A percentile compares a stretch with the other conserved stretches of the same genome.
Conservation (phyloP, 176 grass and related monocot species). For the Oryza rufipogon region DNA sequence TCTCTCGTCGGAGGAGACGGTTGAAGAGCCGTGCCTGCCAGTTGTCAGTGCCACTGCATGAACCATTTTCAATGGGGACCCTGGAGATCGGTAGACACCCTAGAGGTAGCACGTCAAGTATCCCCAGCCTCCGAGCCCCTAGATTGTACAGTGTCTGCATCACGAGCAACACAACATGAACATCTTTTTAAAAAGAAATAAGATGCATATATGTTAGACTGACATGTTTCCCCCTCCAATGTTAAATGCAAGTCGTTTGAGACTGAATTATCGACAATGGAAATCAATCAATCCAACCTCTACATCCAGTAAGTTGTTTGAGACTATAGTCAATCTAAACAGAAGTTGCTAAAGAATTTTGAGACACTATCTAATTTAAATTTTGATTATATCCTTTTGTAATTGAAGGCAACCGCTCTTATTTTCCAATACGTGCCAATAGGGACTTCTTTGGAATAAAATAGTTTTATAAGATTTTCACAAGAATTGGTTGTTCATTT, state of each 20-base stretch:
- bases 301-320: neutral
- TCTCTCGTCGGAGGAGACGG: conserved; percentile 16
- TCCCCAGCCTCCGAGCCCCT: conserved; percentile 25
- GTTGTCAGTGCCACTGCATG: conserved; percentile 6
- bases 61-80: neutral
- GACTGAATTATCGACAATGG: neutral
- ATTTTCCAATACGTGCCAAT: neutral
- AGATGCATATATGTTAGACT: neutral
- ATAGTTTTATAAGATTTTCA: neutral
- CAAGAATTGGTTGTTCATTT: neutral
- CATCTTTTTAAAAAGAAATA: neutral
- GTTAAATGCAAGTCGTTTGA: neutral
- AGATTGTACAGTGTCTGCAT: conserved; percentile 30
- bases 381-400: no score
- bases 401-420: neutral
- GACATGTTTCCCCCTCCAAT: no score
- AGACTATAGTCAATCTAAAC: neutral
- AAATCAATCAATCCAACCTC: neutral
- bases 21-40: conserved; percentile 34
- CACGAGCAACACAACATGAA: neutral
- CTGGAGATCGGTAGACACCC: conserved; percentile 40
- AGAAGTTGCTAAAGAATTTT: neutral
- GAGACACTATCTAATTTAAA: no score
- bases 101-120: conserved; percentile 19
- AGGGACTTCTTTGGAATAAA: neutral